Percentiles rank a stretch among this genome's conserved stretches.
phyloP scores from a whole-genome alignment of 192 early-diverging fungal species.

The Rhizoclosmatium sp. region DNA sequence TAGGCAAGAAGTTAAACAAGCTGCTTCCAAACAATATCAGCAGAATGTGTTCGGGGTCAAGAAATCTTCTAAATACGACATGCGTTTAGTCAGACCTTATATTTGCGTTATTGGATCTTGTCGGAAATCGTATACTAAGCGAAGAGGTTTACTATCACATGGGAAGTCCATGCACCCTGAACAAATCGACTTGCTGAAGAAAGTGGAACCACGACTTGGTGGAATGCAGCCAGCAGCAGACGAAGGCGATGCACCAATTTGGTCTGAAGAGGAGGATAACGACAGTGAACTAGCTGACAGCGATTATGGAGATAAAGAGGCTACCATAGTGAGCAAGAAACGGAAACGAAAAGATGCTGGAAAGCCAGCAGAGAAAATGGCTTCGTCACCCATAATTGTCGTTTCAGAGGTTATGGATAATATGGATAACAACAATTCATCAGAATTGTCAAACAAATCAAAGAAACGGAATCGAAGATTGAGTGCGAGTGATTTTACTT shows the following conservation, averaged over 20 bases:
- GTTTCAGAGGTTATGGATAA: not conserved
- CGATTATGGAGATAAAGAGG: not conserved
- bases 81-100: conserved; percentile 22
- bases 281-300: not conserved
- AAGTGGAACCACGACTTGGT: not conserved
- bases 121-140: conserved; percentile 30
- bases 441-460: not conserved
- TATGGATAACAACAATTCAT: not conserved
- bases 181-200: conserved; percentile 7
- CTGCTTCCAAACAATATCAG: not conserved
- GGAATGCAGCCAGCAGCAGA: not conserved
- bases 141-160: conserved; percentile 26
- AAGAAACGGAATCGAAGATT: conserved; percentile 19
- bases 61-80: conserved; percentile 18
- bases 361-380: not conserved
- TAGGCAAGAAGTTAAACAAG: not conserved
- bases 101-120: conserved; percentile 20
- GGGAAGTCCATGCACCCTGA: conserved; percentile 31
- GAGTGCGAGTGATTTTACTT: conserved; percentile 32
- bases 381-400: conserved; percentile 2
- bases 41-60: not conserved
- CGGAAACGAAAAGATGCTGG: not conserved
- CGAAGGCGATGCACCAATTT: not conserved
- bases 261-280: conserved; percentile 7
- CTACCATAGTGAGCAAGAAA: not conserved